Base-by-base conservation (phyloP, 176 grass and related monocot genomes). In the Phoenix dactylifera region DNA sequence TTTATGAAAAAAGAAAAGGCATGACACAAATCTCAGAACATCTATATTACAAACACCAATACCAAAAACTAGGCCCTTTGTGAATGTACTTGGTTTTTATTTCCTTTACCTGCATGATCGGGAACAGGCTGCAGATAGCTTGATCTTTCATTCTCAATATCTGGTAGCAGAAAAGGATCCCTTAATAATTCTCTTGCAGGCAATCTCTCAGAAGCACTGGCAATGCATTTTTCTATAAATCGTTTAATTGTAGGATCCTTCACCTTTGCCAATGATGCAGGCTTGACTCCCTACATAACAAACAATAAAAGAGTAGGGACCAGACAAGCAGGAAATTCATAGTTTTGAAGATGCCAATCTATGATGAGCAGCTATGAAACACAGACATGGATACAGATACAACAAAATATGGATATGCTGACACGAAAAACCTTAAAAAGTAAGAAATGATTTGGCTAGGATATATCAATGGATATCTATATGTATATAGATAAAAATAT, bases 181-280 rank as follows among this genome's bases (percentile, higher is more conserved):
- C 70, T 52, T 55, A 90, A 67, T 20, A 90, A 53, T 69, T 90
- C 87, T 18, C 56, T 78, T 58, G 82, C 82, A 0, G 87, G 72
- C 24, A 90, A 80, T 69, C 87, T 85, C 25, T 79, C 54, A 9
- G 78, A 82, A 50, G 22, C 87, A 70, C 85, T 69, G 52, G 78
- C 72, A 15, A 90, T 85, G 67, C 87, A 90, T 60, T 90, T 85
- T 65, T 90, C 79, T 32, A 90, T 90, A 76, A 90, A 90, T 24
- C 58, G 72, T 49, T 82, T 90, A 4, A 90, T 78, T 72, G 72
- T 67, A 51, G 72, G 78, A 70, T 85, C 82, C 32, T 70, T 73
- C 51, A 90, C 77, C 72, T 90, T 90, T 69, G 82, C 64, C 24
- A 90, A 51, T 16, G 87, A 85, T 60, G 59, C 51, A 59, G 87